Percentiles rank a stretch among this genome's conserved stretches.
phyloP scores from a whole-genome alignment of 257 asterid species.

The Solanum clarkiae region DNA sequence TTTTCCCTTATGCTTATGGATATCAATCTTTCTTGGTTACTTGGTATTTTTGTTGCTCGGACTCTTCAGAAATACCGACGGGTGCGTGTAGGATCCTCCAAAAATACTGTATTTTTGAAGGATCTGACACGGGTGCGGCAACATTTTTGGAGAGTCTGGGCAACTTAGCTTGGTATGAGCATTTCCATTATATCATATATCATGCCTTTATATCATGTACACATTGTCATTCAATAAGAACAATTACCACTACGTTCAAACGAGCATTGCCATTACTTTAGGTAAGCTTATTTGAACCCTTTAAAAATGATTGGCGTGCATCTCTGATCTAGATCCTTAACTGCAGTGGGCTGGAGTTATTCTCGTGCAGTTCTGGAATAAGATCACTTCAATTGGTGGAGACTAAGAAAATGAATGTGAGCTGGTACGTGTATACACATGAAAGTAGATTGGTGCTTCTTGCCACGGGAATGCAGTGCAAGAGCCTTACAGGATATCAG shows the following conservation, averaged over 20 bases:
- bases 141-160: too few relatives aligned
- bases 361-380: conserved; percentile 39
- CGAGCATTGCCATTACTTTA: neutral
- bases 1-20: neutral
- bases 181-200: neutral
- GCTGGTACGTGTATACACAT: conserved; percentile 91
- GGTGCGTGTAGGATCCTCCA: too few relatives aligned
- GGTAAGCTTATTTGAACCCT: neutral
- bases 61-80: too few relatives aligned
- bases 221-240: neutral
- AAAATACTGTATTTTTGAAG: too few relatives aligned
- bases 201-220: neutral
- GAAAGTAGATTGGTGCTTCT: conserved; percentile 97
- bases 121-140: too few relatives aligned
- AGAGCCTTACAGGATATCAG: conserved; percentile 87
- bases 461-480: conserved; percentile 89
- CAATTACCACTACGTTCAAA: neutral
- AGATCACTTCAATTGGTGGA: conserved; percentile 63
- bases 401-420: conserved; percentile 54
- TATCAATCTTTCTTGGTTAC: neutral
- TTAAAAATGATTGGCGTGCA: neutral
- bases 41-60: too few relatives aligned
- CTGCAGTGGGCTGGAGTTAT: conserved; percentile 82
- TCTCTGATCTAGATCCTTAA: conserved; percentile 14
- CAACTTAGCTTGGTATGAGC: neutral